Base-by-base conservation (phyloP, 805 yeast species). In the Saturnispora sanitii region DNA sequence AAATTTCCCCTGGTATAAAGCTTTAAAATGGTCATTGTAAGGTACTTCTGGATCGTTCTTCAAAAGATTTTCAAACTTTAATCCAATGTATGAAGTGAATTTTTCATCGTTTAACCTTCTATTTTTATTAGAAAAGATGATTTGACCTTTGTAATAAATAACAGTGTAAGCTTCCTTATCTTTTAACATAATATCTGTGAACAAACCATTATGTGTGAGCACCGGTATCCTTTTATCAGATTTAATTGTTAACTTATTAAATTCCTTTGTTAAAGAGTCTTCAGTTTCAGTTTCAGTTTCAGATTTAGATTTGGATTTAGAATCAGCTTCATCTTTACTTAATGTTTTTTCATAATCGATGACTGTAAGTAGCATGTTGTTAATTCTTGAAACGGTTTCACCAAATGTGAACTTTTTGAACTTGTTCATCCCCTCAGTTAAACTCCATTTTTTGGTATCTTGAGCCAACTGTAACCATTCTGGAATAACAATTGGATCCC, bases 131-230 rank as follows among this genome's bases (percentile, higher is more conserved):
- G 45, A 36, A 40, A 47, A 35, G 6, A 47, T 42, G n/a, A 42
- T 21, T 31, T 45, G 42, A 13, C 26, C 31, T 13, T 41, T 42
- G 21, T 40, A 42, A 8, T 40, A 29, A 4, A 47, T 36, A n/a
- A 45, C 35, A 31, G 37, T 25, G 26, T 47, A 47, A 3, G n/a
- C 31, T 12, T 42, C 48, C 2, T 18, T 20, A 2, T 33, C n/a
- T 13, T 33, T 34, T 4, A 38, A 5, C 3, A 39, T 19, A 5
- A 47, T 16, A 32, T 47, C 50, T 12, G 17, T 37, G 26, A 38
- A 41, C 4, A 47, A 25, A 1, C 50, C 50, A 38, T 47, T 47
- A 15, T 44, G 50, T 25, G 44, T 37, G 16, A 40, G 31, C 9
- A 47, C 31, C 21, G 43, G 40, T 13, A 34, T 9, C 15, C 11